Evolutionary conservation across 2,329 filamentous ascomycete species (phyloP), one percentile per base, ranked within the genome.

Genomic region (Cladosporium sp.): DNA sequence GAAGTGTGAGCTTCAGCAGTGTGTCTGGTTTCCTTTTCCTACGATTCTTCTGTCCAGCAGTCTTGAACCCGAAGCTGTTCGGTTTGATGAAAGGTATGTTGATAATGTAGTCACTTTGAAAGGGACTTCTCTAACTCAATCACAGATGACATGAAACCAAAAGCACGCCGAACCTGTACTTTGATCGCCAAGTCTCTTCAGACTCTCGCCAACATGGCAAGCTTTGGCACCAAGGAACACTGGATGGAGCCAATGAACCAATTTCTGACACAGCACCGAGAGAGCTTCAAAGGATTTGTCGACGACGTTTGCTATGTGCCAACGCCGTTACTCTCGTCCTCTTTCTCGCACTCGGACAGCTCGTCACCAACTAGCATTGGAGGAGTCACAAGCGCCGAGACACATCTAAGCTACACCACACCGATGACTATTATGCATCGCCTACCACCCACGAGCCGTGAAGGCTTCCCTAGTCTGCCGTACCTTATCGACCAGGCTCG

Each of bases 241-340:
- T 98, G 93, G 92, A 97, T 98, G 93, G 93, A 97, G 79, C 93
- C 93, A 0, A 98, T 98, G 94, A 98, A 97, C 75, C 87, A 86
- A 52, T 97, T 97, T 73, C 81, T 98, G 57, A 85, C 84, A 10
- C 83, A 87, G 1, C 90, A 96, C 74, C 87, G 93, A 24, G 85
- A 90, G 72, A 87, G 91, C 47, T 92, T 97, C 78, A 96, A 93
- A 76, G 86, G 89, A 57, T 97, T 93, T 72, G 90, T 97, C 67
- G 93, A 98, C 75, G 85, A 88, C 34, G 87, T 97, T 57, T 97
- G 94, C 80, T 87, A 90, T 10, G 92, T 97, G 63, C 89, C 92
- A 1, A 86, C 89, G 3, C 90, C 93, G 15, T 36, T 63, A 57
- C 85, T 87, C 59, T 76, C 77, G 5, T 84, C 83, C n/a, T 81